phyloP scores from a whole-genome alignment of 208 protist genomes.

The Acanthamoeba comandoni region DNA sequence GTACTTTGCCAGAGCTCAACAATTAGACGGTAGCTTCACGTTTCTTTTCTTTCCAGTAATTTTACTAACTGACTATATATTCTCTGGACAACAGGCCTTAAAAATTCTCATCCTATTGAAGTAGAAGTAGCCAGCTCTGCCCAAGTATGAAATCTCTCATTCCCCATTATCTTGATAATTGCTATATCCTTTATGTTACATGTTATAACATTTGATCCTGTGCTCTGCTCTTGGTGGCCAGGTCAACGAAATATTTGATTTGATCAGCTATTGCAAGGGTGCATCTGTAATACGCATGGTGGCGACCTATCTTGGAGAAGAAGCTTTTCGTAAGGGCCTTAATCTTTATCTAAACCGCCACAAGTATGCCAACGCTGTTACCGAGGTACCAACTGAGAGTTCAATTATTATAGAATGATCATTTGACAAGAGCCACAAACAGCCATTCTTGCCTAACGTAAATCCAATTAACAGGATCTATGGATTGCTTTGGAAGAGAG shows the following conservation, averaged over 20 bases:
- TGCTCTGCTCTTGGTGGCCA: constrained; percentile 6
- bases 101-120: constrained; percentile 95
- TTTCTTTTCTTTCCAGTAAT: background rate
- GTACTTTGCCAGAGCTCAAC: constrained; percentile 87
- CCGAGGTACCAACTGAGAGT: constrained; percentile 90
- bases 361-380: constrained; percentile 93
- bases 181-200: background rate
- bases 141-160: constrained; percentile 88
- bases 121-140: constrained; percentile 92
- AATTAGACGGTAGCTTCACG: constrained; percentile 92
- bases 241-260: constrained; percentile 95
- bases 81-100: background rate
- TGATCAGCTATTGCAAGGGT: constrained; percentile 90
- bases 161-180: background rate
- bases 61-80: background rate
- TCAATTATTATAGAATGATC: too few species aligned
- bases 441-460: background rate
- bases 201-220: background rate
- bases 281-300: constrained; percentile 77
- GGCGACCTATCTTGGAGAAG: constrained; percentile 87
- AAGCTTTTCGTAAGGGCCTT: constrained; percentile 92
- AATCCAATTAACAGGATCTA: constrained; percentile 87
- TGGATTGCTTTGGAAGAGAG: constrained; percentile 93
- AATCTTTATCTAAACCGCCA: constrained; percentile 93
- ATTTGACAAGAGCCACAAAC: background rate